A percentile compares a stretch with the other conserved stretches of the same genome.
These are phyloP conservation scores for Lotmaria passim DNA, from an alignment of 208 protist species.

Conservation along the genomic window DNA sequence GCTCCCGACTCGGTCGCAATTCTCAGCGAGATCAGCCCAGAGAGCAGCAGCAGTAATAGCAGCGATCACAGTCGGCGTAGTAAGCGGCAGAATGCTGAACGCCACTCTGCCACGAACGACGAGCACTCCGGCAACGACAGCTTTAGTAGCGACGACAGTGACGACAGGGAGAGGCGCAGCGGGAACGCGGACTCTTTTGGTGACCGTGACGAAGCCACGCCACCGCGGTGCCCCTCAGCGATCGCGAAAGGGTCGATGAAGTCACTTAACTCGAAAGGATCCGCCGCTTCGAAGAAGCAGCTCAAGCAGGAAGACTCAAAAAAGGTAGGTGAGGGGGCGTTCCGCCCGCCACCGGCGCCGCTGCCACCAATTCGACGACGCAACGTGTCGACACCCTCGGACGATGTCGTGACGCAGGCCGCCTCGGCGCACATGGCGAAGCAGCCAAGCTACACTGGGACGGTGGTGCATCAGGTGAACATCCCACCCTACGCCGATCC, in stretches of 20 bases:
- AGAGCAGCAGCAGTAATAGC: constrained; percentile 18
- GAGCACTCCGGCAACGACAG: constrained; percentile 7
- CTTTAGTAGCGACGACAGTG: constrained; percentile 3
- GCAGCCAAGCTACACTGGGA: constrained; percentile 3
- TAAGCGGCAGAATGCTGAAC: background rate
- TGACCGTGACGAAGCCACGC: background rate
- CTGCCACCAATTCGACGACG: constrained; percentile 8
- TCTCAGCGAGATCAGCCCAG: constrained; percentile 14
- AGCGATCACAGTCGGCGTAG: constrained; percentile 8
- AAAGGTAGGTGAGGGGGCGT: background rate
- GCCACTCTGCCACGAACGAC: background rate
- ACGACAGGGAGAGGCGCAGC: background rate
- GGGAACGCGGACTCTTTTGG: background rate
- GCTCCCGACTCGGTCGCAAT: background rate
- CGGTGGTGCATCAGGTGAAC: constrained; percentile 13
- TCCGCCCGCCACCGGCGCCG: background rate
- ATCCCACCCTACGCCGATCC: background rate
- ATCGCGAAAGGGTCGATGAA: constrained; percentile 7
- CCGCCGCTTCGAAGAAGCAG: constrained; percentile 1
- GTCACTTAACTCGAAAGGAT: constrained; percentile 13
- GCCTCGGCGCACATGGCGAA: background rate
- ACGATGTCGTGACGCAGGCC: background rate
- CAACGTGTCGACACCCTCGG: background rate
- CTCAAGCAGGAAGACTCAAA: background rate
- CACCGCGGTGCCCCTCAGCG: background rate